Base-by-base conservation (phyloP, 106 monocot species). In the Gastrodia elata region DNA sequence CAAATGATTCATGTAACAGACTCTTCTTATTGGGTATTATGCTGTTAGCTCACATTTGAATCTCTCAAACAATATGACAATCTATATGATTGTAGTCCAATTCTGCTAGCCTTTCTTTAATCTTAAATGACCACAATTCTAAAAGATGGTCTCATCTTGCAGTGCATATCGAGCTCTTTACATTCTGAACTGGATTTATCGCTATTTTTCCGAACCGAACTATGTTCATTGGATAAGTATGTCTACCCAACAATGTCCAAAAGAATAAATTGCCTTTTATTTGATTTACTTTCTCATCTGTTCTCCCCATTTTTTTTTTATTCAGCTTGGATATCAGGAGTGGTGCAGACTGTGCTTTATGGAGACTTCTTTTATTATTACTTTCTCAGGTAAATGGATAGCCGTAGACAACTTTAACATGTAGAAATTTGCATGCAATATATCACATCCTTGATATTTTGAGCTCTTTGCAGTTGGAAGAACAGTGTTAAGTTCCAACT, bases 341-440 rank as follows among this genome's bases (percentile, higher is more conserved):
- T 88, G 0, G 86, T 93, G 43, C 97, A 97, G 73, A 93, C 97
- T 36, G 33, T 91, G 2, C 85, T 93, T 4, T 98, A 98, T 77
- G 97, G 83, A 3, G 97, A 98, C 68, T 98, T 98, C 79, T 93
- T 98, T 75, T 98, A 93, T 55, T 98, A 98, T 46, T 98, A 98
- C 74, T 77, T 98, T 44, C 84, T 85, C 15, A 98, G 93, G 97
- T 93, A 77, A 64, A 37, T 67, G 13, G 20, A 67, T 18, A 67
- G 5, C 37, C 38, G 43, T 64, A 28, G 33, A 27, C 27, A 30
- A 33, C 14, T 2, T 1, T 3, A 64, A 20, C 32, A 3, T 64
- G 9, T 32, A 11, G 9, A 32, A 0, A 11, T 8, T 1, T 20
- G 24, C 55, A 14, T 30, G 64, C 32, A 61, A 26, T 16, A 55